These are phyloP conservation scores for Yamadazyma membranifaciens DNA, from an alignment of 1,139 yeast species.

Conservation along the genomic window DNA sequence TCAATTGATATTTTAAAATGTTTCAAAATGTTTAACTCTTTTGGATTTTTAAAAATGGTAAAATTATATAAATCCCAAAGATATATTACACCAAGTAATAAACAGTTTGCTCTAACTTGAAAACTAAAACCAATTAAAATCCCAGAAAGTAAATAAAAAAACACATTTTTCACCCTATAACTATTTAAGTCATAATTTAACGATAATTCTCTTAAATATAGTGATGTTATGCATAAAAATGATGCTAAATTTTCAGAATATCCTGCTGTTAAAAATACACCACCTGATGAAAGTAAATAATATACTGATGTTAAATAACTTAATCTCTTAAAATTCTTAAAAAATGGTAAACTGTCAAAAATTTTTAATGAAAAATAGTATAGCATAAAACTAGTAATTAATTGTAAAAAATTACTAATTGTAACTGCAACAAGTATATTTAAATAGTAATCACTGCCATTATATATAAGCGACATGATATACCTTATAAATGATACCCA, in stretches of 20 bases:
- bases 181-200: constrained; percentile 20
- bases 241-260: constrained; percentile 80
- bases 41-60: too few relatives aligned
- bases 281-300: constrained; percentile 71
- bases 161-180: constrained; percentile 12
- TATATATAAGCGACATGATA: constrained; percentile 15
- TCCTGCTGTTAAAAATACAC: constrained; percentile 70
- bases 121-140: constrained; percentile 55
- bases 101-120: constrained; percentile 71
- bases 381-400: constrained; percentile 47
- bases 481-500: constrained; percentile 61
- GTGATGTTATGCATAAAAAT: constrained; percentile 58
- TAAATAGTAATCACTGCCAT: constrained; percentile 36
- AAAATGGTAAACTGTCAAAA: constrained; percentile 24
- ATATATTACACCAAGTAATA: constrained; percentile 69
- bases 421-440: constrained; percentile 44
- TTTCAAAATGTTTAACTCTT: too few relatives aligned
- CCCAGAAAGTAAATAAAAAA: constrained; percentile 53
- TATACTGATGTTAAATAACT: constrained; percentile 44
- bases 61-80: constrained; percentile 50
- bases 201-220: constrained; percentile 49
- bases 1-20: constrained; percentile 9
- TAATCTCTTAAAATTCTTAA: constrained; percentile 16
- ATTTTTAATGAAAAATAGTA: constrained; percentile 44
- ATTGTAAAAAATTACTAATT: constrained; percentile 55